Percentiles rank a stretch among this genome's conserved stretches.
phyloP scores from a whole-genome alignment of 2,329 filamentous ascomycete species.

The Dichotomopilus funicola region DNA sequence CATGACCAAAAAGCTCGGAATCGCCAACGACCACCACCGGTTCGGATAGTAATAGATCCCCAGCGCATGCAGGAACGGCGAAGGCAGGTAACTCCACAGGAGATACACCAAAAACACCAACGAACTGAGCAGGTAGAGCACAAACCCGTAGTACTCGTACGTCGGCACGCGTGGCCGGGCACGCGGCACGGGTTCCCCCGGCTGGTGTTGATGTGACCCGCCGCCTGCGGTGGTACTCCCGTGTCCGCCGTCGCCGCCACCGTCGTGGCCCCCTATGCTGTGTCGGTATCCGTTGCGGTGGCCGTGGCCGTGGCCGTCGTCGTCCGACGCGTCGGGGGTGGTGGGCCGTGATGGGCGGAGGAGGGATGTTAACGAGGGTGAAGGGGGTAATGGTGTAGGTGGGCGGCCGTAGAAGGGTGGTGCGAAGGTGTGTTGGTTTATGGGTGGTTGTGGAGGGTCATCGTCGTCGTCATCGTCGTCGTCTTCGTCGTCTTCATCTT shows the following conservation, averaged over 20 bases:
- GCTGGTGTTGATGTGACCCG: neutral
- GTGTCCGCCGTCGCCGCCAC: neutral
- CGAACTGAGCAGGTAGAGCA: conserved; percentile 84
- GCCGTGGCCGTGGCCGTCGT: conserved; percentile 44
- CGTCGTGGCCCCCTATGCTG: conserved; percentile 21
- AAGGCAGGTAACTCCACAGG: conserved; percentile 85
- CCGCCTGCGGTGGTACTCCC: neutral
- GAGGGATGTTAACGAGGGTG: conserved; percentile 85
- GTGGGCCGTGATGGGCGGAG: conserved; percentile 86
- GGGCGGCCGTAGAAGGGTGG: conserved; percentile 96
- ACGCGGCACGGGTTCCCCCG: conserved; percentile 63
- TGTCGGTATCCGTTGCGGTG: no score
- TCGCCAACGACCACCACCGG: conserved; percentile 92
- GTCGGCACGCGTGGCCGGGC: conserved; percentile 93
- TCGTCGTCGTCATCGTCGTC: conserved; percentile 28
- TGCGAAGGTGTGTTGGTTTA: conserved; percentile 48
- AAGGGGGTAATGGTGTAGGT: conserved; percentile 89
- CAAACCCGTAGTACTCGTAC: conserved; percentile 99
- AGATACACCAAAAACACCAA: conserved; percentile 69
- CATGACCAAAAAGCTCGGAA: conserved; percentile 87
- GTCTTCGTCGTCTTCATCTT: conserved; percentile 19
- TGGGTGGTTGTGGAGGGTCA: conserved; percentile 37
- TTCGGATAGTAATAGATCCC: conserved; percentile 97
- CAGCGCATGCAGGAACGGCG: conserved; percentile 82
- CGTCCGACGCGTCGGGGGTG: conserved; percentile 85